A percentile compares a stretch with the other conserved stretches of the same genome.
Conservation (phyloP, 495 filamentous ascomycete genomes). For the Lepraria neglecta region DNA sequence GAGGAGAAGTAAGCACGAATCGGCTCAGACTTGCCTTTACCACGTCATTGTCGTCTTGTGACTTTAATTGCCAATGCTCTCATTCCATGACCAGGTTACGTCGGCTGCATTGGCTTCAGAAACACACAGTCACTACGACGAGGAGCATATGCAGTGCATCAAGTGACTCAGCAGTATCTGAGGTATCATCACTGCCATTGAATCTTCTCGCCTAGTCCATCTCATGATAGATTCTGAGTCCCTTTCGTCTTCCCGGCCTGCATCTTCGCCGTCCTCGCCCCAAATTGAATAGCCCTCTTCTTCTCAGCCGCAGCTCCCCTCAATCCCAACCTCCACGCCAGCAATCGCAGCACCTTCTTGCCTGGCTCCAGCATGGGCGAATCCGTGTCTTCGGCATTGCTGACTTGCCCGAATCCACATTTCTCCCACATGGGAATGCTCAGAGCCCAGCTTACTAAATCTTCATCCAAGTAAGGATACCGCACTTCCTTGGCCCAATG, state of each 20-base stretch:
- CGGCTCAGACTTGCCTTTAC: slow-evolving; percentile 52
- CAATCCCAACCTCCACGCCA: slow-evolving; percentile 73
- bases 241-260: slow-evolving; percentile 66
- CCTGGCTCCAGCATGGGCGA: slow-evolving; percentile 54
- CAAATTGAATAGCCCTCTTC: slow-evolving; percentile 91
- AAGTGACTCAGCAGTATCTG: slow-evolving; percentile 37
- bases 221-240: slow-evolving; percentile 47
- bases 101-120: slow-evolving; percentile 9
- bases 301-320: slow-evolving; percentile 65
- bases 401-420: slow-evolving; percentile 49
- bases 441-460: slow-evolving; percentile 74
- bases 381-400: slow-evolving; percentile 31
- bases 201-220: slow-evolving; percentile 14
- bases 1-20: neutral
- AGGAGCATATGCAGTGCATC: slow-evolving; percentile 4
- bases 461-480: slow-evolving; percentile 90
- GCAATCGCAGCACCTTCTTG: slow-evolving; percentile 72
- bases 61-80: slow-evolving; percentile 14
- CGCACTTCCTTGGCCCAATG: slow-evolving; percentile 86
- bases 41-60: slow-evolving; percentile 29
- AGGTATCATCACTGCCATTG: slow-evolving; percentile 30
- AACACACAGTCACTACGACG: slow-evolving; percentile 18
- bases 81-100: slow-evolving; percentile 12
- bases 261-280: slow-evolving; percentile 80
- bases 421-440: slow-evolving; percentile 70